These are phyloP conservation scores for Kalaharituber pfeilii DNA, from an alignment of 2,329 filamentous ascomycete species.

Conservation along the genomic window DNA sequence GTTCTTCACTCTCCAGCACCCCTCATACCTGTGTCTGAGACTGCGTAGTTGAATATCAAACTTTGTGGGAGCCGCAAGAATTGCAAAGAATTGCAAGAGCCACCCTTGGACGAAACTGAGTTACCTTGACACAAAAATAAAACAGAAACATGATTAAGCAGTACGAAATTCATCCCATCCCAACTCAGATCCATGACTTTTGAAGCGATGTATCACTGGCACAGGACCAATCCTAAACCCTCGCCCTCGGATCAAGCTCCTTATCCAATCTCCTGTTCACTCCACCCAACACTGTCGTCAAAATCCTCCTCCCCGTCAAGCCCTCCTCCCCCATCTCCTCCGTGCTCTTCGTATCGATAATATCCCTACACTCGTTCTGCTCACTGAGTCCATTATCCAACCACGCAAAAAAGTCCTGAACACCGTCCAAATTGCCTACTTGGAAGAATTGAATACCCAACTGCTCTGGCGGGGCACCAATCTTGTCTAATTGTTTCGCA, in stretches of 20 bases:
- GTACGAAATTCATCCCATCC: no score
- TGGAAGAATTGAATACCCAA: constrained; percentile 94
- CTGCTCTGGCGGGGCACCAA: constrained; percentile 60
- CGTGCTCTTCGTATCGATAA: constrained; percentile 80
- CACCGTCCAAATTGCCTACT: constrained; percentile 55
- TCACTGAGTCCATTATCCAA: constrained; percentile 57
- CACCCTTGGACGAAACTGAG: no score
- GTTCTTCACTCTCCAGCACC: no score
- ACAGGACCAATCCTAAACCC: neutral
- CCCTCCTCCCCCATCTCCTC: constrained; percentile 32
- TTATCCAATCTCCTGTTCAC: constrained; percentile 52
- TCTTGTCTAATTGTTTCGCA: constrained; percentile 51
- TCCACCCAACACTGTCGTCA: constrained; percentile 68
- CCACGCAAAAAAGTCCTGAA: constrained; percentile 45
- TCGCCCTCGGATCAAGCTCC: neutral
- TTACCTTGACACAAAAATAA: no score
- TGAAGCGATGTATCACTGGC: no score
- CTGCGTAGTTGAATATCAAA: no score
- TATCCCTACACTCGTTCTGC: constrained; percentile 51
- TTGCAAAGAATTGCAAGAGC: no score
- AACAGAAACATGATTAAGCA: no score
- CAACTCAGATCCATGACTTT: no score
- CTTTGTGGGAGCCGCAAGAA: no score
- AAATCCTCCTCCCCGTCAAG: constrained; percentile 51
- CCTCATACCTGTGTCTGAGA: no score